Evolutionary conservation across 768 basidiomycete genomes (phyloP), one percentile per base, ranked within the genome.

Genomic region (Mycena epipterygia): DNA sequence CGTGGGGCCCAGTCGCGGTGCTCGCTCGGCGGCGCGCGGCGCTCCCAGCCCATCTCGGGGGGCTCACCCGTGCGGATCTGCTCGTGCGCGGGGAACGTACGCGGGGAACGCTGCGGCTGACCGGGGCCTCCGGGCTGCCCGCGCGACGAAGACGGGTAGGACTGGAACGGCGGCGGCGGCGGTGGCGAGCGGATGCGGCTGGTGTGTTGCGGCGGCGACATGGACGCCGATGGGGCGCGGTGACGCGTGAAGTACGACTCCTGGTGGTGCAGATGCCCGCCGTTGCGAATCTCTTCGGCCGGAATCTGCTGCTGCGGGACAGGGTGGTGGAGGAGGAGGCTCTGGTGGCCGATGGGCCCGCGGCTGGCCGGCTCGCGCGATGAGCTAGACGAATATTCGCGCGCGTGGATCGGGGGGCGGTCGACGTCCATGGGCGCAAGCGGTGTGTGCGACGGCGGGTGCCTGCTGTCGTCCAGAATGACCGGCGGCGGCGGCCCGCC

Each of bases 401-500:
- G 87, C 42, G 74, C 73, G 66, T 87, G 89, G 66, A 85, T 81
- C 68, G 83, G 83, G 27, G 88, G 88, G 8, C 89, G 85, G 61
- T 93, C 91, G 11, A 92, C 86, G 17, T 89, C 89, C 94, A 95
- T 95, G 0, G 94, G 93, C 7, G 93, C 94, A 27, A 95, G 84
- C 2, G 88, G 91, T 0, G 92, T 89, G 70, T 93, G 92, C 5
- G 89, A 88, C 12, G 88, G 87, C 0, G 84, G 77, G 62, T 93
- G 92, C n/a, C 92, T 87, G 11, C 84, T 84, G 74, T 95, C 94
- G 69, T 95, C 93, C 12, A 95, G 81, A 59, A 93, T 86, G 44
- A 95, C 91, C 14, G 94, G 94, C 8, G 94, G 94, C 0, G 94
- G 94, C 3, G 93, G 92, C 2, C 93, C 93, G 37, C 94, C 94